phyloP scores from a whole-genome alignment of 2,329 filamentous ascomycete species.

The Penicillium sp. region DNA sequence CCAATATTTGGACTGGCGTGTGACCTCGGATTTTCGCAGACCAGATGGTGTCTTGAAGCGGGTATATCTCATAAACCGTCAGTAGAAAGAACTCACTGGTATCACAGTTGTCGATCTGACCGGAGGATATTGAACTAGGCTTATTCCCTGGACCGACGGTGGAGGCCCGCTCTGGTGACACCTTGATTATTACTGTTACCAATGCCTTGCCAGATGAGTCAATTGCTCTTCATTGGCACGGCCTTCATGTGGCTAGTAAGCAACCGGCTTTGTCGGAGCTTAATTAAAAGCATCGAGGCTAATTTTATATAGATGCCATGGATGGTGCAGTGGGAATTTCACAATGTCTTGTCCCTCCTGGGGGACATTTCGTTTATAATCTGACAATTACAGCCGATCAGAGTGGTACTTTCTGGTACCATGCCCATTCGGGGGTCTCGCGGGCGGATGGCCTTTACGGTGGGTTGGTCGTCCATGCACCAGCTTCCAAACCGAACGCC shows the following conservation, averaged over 20 bases:
- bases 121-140: constrained; percentile 20
- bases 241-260: constrained; percentile 43
- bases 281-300: background rate
- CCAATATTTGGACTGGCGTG: constrained; percentile 41
- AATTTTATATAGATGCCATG: constrained; percentile 47
- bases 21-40: constrained; percentile 39
- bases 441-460: constrained; percentile 50
- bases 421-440: constrained; percentile 46
- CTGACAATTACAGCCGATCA: constrained; percentile 41
- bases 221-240: constrained; percentile 50
- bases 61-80: constrained; percentile 52
- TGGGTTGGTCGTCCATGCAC: constrained; percentile 48
- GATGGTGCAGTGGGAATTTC: constrained; percentile 66
- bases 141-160: constrained; percentile 52
- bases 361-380: constrained; percentile 47
- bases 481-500: constrained; percentile 25
- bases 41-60: constrained; percentile 53
- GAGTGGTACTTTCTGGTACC: constrained; percentile 51
- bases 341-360: constrained; percentile 65
- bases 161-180: constrained; percentile 50
- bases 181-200: constrained; percentile 42
- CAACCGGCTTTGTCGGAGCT: background rate
- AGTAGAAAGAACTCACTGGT: background rate
- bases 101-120: background rate
- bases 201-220: constrained; percentile 43